Percentiles rank a stretch among this genome's conserved stretches.
Conservation (phyloP, 345 rosid species). For the Moricandia arvensis region DNA sequence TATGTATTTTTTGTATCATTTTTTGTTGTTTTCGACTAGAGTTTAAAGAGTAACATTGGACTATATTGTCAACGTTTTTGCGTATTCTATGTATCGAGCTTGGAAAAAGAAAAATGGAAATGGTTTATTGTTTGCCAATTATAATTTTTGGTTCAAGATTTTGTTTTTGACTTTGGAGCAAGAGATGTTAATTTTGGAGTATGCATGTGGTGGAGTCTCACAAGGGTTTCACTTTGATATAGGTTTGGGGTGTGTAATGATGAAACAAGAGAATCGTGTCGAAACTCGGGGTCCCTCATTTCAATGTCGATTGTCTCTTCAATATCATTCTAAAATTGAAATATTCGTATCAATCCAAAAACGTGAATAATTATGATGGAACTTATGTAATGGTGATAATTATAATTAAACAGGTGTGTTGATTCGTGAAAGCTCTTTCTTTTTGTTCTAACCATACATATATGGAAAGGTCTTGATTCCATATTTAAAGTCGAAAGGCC, state of each 20-base stretch:
- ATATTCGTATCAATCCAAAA: constrained; percentile 32
- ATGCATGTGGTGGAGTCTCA: constrained; percentile 37
- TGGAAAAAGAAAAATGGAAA: not conserved
- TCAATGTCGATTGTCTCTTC: constrained; percentile 35
- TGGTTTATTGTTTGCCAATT: not conserved
- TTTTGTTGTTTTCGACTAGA: not conserved
- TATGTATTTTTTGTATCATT: constrained; percentile 22
- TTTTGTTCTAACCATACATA: constrained; percentile 26
- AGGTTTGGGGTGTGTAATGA: constrained; percentile 33
- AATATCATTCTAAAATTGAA: not conserved
- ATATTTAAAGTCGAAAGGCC: constrained; percentile 30
- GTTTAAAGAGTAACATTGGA: constrained; percentile 14
- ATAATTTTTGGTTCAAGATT: not conserved
- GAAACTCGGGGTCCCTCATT: constrained; percentile 32
- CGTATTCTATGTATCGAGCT: not conserved
- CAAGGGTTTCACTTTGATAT: constrained; percentile 31
- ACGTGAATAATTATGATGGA: constrained; percentile 18
- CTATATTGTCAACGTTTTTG: not conserved
- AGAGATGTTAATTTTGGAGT: constrained; percentile 19
- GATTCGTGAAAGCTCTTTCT: constrained; percentile 22
- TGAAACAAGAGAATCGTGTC: constrained; percentile 34
- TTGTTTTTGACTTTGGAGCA: not conserved
- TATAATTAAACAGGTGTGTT: constrained; percentile 4
- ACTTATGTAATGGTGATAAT: constrained; percentile 24
- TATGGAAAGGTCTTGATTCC: constrained; percentile 31